A percentile compares a stretch with the other conserved stretches of the same genome.
phyloP scores from a whole-genome alignment of 352 stramenopile genomes.

The Detonula confervacea region DNA sequence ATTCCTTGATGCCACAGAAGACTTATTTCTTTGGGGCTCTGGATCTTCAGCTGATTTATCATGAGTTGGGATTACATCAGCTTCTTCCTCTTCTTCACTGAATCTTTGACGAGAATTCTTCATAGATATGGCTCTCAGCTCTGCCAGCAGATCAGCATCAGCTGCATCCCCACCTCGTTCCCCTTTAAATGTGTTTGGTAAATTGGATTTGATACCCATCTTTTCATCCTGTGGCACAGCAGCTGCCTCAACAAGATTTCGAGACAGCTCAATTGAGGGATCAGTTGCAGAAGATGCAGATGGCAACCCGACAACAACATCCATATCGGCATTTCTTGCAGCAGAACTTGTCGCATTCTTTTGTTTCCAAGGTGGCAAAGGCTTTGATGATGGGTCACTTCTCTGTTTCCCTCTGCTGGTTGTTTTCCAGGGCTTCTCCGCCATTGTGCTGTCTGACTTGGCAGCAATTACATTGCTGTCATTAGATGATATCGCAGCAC shows the following conservation, averaged over 20 bases:
- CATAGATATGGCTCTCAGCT: slow-evolving; percentile 63
- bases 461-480: not conserved
- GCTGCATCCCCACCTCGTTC: slow-evolving; percentile 49
- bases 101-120: slow-evolving; percentile 51
- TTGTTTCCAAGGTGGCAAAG: slow-evolving; percentile 50
- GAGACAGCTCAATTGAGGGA: not conserved
- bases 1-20: too few relatives aligned
- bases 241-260: too few relatives aligned
- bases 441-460: not conserved
- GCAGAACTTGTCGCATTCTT: slow-evolving; percentile 3
- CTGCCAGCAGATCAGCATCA: slow-evolving; percentile 54
- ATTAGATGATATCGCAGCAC: not conserved
- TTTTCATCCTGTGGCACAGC: slow-evolving; percentile 3
- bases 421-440: not conserved
- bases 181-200: slow-evolving; percentile 46
- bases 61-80: not conserved
- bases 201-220: slow-evolving; percentile 36
- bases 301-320: slow-evolving; percentile 11
- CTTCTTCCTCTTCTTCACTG: slow-evolving; percentile 16
- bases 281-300: not conserved
- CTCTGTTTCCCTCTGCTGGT: slow-evolving; percentile 3
- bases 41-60: not conserved
- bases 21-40: too few relatives aligned
- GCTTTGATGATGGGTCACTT: not conserved
- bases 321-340: slow-evolving; percentile 1